phyloP scores from a whole-genome alignment of 2,329 filamentous ascomycete species.

The Calonectria honghensis region DNA sequence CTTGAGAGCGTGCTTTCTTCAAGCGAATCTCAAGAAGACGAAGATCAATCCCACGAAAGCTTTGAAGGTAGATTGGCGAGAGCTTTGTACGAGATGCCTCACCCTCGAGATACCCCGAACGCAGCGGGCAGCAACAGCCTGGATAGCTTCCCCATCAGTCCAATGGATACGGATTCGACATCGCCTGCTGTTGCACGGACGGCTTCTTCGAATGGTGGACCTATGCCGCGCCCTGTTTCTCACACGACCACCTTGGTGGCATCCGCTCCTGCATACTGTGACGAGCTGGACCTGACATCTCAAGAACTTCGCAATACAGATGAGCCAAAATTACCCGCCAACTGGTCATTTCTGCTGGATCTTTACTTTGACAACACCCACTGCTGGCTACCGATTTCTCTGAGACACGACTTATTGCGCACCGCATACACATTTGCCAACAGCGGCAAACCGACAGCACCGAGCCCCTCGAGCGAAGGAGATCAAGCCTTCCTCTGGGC shows the following conservation, averaged over 20 bases:
- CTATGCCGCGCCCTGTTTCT: neutral
- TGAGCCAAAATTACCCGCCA: neutral
- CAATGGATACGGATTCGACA: constrained; percentile 26
- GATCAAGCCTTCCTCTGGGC: constrained; percentile 37
- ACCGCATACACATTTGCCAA: constrained; percentile 34
- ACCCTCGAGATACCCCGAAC: neutral
- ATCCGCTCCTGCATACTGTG: neutral
- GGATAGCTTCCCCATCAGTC: constrained; percentile 10
- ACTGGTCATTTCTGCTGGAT: constrained; percentile 37
- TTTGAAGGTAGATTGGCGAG: constrained; percentile 30
- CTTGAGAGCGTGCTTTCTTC: constrained; percentile 20
- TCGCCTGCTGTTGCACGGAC: neutral
- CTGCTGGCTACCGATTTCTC: constrained; percentile 41
- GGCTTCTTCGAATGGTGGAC: neutral
- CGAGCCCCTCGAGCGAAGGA: neutral
- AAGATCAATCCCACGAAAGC: constrained; percentile 28
- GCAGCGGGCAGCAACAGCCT: neutral
- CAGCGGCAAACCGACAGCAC: neutral
- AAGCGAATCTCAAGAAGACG: constrained; percentile 17
- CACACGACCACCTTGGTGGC: neutral
- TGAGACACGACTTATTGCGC: constrained; percentile 39
- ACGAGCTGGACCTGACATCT: neutral
- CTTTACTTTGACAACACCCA: constrained; percentile 37
- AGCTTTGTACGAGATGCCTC: constrained; percentile 17
- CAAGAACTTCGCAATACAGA: neutral